phyloP scores from a whole-genome alignment of 1,284 basidiomycete genomes.

The Marasmius sp. region DNA sequence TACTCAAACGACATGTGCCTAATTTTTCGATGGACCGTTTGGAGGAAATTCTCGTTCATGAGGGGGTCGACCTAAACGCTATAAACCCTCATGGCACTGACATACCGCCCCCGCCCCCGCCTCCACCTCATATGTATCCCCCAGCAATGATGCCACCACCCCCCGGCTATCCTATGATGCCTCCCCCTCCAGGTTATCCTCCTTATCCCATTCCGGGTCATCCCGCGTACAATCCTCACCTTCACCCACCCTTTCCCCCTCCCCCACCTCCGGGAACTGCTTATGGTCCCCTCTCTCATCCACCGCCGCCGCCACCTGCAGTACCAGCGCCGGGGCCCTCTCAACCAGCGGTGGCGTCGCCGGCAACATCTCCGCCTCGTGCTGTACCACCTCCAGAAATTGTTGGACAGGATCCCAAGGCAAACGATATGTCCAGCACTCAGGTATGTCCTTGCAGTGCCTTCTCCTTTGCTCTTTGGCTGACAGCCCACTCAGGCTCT shows the following conservation, averaged over 20 bases:
- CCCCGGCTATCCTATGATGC: conserved; percentile 41
- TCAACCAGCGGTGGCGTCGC: conserved; percentile 24
- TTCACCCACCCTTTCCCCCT: conserved; percentile 57
- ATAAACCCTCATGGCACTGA: conserved; percentile 19
- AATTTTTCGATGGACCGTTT: conserved; percentile 65
- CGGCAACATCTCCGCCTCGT: conserved; percentile 16
- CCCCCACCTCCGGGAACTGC: conserved; percentile 29
- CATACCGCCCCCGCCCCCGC: conserved; percentile 31
- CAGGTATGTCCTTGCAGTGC: conserved; percentile 37
- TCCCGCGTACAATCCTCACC: conserved; percentile 52
- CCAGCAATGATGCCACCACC: conserved; percentile 33
- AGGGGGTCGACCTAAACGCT: conserved; percentile 60
- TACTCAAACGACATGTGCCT: conserved; percentile 70
- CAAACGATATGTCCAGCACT: conserved; percentile 72
- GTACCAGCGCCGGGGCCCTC: conserved; percentile 5
- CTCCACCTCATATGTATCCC: conserved; percentile 34
- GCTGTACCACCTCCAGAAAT: conserved; percentile 41
- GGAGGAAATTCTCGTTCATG: conserved; percentile 61
- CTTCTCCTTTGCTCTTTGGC: conserved; percentile 5
- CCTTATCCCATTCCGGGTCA: conserved; percentile 35
- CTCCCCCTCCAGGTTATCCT: conserved; percentile 22
- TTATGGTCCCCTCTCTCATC: conserved; percentile 9
- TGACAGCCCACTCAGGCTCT: conserved; percentile 45
- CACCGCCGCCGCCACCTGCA: conserved; percentile 24
- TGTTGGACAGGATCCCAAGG: conserved; percentile 73